Evolutionary conservation across 371 early-diverging fungal species (phyloP), one percentile per base, ranked within the genome.

Genomic region (Haplosporangium sp.): DNA sequence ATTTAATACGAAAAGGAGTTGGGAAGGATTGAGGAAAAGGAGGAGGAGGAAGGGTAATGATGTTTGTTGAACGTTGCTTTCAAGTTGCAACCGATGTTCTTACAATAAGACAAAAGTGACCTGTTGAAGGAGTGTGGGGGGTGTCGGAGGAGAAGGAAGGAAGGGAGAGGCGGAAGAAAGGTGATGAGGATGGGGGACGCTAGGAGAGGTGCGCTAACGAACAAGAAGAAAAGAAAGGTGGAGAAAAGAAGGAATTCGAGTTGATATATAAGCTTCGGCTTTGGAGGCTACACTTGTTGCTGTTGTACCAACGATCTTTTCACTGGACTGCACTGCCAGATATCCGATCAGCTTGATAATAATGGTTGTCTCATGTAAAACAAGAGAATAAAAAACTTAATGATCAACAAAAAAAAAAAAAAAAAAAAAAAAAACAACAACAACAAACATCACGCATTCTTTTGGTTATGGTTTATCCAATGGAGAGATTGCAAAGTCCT

Each of bases 81-180:
- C 10, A 37, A 62, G 35, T 9, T 10, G 62, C 20, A 71, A 45
- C 5, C 17, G n/a, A 62, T 17, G 47, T 47, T 27, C 48, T 42
- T 44, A 60, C 64, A 20, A 27, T 47, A 8, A 45, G 57, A 55
- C 44, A 19, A 50, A n/a, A 35, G 39, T 63, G 56, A 67, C 73
- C 70, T 78, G 78, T 72, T 68, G 58, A 77, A 77, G 78, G 78
- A 73, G 72, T 65, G 57, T 20, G 55, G 55, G 34, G 20, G 63
- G 71, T 56, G 48, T 40, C 27, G 47, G 48, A 44, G 57, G 15
- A 19, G 66, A n/a, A 58, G 45, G 44, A 39, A 37, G 42, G 37
- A 27, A 27, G 27, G 27, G 27, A 27, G 27, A 27, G 27, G 27
- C 27, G 27, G 27, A 27, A 27, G 27, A 27, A 27, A 27, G 27